Evolutionary conservation across 2,329 filamentous ascomycete genomes (phyloP).

Genomic region (Fusarium tuaranense): DNA sequence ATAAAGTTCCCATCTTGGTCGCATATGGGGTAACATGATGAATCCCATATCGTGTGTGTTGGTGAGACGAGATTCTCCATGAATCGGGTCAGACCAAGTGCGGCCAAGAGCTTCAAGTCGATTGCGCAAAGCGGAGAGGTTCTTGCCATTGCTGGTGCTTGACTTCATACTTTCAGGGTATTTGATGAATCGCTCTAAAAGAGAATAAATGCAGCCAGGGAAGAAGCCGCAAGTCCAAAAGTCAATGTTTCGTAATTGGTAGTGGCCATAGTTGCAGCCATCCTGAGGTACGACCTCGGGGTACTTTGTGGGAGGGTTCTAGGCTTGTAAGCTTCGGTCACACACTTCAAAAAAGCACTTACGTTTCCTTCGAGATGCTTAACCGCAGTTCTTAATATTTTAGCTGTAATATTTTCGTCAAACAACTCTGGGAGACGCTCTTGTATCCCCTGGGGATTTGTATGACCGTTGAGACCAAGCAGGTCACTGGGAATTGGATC

Average conservation of each 20-base stretch:
- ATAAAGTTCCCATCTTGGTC: constrained; percentile 59
- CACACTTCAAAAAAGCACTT: neutral
- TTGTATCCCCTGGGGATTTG: neutral
- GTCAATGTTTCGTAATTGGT: constrained; percentile 45
- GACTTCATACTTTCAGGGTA: constrained; percentile 38
- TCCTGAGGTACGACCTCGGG: constrained; percentile 48
- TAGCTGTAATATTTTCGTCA: neutral
- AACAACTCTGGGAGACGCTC: neutral
- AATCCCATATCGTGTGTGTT: constrained; percentile 68
- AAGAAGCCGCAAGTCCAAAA: constrained; percentile 59
- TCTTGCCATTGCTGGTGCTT: neutral
- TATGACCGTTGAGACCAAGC: neutral
- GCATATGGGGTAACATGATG: constrained; percentile 59
- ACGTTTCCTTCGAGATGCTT: neutral
- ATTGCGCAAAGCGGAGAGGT: neutral
- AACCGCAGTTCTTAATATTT: neutral
- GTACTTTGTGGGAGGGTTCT: constrained; percentile 3
- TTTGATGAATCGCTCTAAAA: constrained; percentile 49
- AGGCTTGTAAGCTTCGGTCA: neutral
- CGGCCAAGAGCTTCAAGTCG: constrained; percentile 7
- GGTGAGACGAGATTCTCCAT: constrained; percentile 54
- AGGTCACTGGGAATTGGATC: neutral
- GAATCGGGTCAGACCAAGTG: constrained; percentile 18
- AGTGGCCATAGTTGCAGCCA: constrained; percentile 42
- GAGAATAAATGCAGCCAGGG: constrained; percentile 50